Percentiles rank a stretch among this genome's conserved stretches.
Evolutionary conservation across 2,329 filamentous ascomycete species (phyloP).

Genomic region (Sporothrix brunneoviolacea): DNA sequence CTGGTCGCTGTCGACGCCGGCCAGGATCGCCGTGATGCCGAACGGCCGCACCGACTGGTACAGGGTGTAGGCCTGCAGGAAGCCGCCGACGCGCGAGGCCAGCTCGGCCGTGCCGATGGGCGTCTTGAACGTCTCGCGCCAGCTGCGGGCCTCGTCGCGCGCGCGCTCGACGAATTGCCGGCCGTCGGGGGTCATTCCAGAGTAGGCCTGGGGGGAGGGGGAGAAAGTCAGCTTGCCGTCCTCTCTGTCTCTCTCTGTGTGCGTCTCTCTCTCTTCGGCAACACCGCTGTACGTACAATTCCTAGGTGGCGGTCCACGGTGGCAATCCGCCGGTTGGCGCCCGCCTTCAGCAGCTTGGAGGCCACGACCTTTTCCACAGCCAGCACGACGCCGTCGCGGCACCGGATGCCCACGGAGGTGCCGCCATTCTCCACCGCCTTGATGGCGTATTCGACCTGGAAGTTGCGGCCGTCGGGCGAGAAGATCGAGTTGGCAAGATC

Average conservation of each 20-base stretch:
- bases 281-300: constrained; percentile 57
- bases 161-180: constrained; percentile 92
- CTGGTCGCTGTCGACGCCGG: constrained; percentile 84
- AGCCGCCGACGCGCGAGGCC: constrained; percentile 87
- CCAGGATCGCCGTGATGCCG: constrained; percentile 90
- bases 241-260: not conserved
- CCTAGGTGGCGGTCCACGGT: constrained; percentile 91
- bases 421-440: constrained; percentile 98
- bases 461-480: constrained; percentile 97
- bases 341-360: constrained; percentile 90
- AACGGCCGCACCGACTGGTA: constrained; percentile 96
- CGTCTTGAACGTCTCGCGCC: constrained; percentile 90
- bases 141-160: constrained; percentile 84
- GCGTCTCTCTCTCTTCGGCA: not conserved
- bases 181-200: constrained; percentile 89
- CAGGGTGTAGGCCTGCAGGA: constrained; percentile 94
- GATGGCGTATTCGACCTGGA: constrained; percentile 97
- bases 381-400: constrained; percentile 93
- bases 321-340: constrained; percentile 94
- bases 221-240: not conserved
- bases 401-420: constrained; percentile 91
- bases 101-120: constrained; percentile 86
- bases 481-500: constrained; percentile 99
- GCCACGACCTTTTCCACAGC: constrained; percentile 94
- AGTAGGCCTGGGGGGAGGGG: constrained; percentile 61